phyloP scores from a whole-genome alignment of 2,329 filamentous ascomycete genomes.

The Ceratocystis harringtonii region DNA sequence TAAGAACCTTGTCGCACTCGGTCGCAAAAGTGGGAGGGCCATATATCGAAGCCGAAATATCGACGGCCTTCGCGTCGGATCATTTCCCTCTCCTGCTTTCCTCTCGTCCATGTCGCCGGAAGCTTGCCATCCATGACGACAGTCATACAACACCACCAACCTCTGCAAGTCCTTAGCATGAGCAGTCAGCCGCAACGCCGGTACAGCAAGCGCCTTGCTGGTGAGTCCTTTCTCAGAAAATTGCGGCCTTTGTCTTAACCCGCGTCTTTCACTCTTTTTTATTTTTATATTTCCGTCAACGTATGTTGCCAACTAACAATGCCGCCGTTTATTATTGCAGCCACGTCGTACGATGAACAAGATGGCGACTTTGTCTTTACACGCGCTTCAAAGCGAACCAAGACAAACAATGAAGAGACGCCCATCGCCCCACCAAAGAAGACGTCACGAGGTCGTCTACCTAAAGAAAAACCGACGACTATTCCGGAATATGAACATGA shows the following conservation, averaged over 20 bases:
- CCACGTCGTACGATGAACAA: conserved; percentile 44
- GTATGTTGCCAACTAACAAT: conserved; percentile 10
- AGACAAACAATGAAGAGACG: conserved; percentile 33
- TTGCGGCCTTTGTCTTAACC: neutral
- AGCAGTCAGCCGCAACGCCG: conserved; percentile 45
- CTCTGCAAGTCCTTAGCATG: conserved; percentile 55
- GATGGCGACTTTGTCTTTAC: conserved; percentile 67
- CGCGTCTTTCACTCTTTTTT: neutral
- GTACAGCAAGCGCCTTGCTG: conserved; percentile 49
- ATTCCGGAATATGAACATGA: conserved; percentile 14
- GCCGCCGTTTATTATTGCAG: conserved; percentile 19
- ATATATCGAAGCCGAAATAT: conserved; percentile 7
- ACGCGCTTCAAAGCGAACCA: conserved; percentile 49
- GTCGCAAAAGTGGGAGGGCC: conserved; percentile 1
- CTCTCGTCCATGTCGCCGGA: conserved; percentile 16
- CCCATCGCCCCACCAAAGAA: conserved; percentile 26
- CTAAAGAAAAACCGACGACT: conserved; percentile 21
- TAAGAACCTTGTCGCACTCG: conserved; percentile 7
- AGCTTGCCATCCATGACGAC: conserved; percentile 52
- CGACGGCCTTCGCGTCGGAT: conserved; percentile 8
- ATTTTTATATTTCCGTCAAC: no score
- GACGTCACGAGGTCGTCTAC: conserved; percentile 28
- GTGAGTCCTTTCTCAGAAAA: conserved; percentile 29
- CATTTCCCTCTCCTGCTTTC: neutral
- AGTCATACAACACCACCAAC: conserved; percentile 47